Base-by-base conservation (phyloP, 257 asterid genomes). In the Solanum chaucha region DNA sequence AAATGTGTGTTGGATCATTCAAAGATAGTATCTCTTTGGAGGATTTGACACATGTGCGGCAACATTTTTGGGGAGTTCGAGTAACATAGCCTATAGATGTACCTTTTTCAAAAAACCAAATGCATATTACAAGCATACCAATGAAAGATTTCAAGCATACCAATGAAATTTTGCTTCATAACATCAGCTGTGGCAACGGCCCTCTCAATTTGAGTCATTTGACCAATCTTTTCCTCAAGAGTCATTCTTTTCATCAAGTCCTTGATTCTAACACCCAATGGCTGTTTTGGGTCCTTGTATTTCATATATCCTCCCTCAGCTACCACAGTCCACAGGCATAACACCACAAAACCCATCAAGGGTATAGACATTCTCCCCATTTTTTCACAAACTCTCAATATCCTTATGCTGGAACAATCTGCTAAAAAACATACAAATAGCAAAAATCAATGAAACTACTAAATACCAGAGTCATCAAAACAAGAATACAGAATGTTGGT, bases 181-280 rank as follows among this genome's bases (percentile, higher is more conserved):
- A 96, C 77, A 34, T 93, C 94, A 70, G 95, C 85, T 26, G 96
- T 70, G 32, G 98, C 96, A 26, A 90, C n/a, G 85, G 89, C 67
- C 86, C 97, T 92, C 92, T 94, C 99, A 89, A 96, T 94, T 92
- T 96, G 98, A 24, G 91, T 88, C 99, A 96, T 96, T 84, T 96
- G 99, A 2, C 99, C 99, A 85, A 96, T 95, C 92, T 96, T 96
- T 86, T 96, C 98, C 82, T 91, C 96, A 67, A 96, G 90, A 12
- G 92, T 96, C 98, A 96, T 94, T 83, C 91, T 91, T 22, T 71
- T 77, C 97, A 95, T 90, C 92, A 95, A 90, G 46, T 96, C 99
- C 77, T 86, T 95, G 85, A 96, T 93, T 82, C 98, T 90, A 14
- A 14, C 91, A 86, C 88, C 90, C 38, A 94, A 22, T 1, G 95